Percentiles rank a stretch among this genome's conserved stretches.
Evolutionary conservation across 148 eudicot genomes (phyloP).

Genomic region (Oxyria digyna): DNA sequence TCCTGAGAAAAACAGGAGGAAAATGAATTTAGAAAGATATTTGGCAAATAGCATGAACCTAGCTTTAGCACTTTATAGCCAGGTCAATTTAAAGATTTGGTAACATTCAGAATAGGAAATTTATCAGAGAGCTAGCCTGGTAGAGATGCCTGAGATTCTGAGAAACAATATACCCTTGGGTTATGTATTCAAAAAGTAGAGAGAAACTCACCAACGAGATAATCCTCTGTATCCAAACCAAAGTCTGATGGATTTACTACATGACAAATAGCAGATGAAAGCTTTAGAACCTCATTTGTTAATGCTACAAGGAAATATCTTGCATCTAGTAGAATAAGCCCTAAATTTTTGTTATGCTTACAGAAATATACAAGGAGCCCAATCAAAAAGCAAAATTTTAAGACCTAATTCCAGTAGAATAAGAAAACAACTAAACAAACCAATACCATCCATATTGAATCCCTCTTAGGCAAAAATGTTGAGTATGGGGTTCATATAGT

Average conservation of each 20-base stretch:
- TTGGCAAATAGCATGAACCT: neutral
- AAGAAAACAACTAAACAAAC: neutral
- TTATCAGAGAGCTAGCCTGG: neutral
- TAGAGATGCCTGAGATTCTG: neutral
- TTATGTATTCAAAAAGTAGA: neutral
- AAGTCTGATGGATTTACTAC: constrained; percentile 71
- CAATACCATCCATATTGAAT: neutral
- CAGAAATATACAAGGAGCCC: neutral
- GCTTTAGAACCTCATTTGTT: neutral
- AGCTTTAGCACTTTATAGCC: neutral
- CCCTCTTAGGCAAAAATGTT: neutral
- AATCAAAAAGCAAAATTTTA: neutral
- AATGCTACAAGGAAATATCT: neutral
- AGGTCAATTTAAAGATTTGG: neutral
- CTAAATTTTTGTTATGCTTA: neutral
- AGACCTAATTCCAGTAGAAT: neutral
- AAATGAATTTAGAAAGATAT: neutral
- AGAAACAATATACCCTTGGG: too few species aligned
- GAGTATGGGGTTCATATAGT: too few species aligned
- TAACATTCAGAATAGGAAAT: neutral
- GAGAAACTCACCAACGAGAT: constrained; percentile 76
- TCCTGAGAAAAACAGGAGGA: neutral
- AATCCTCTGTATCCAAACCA: constrained; percentile 86
- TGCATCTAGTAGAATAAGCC: neutral
- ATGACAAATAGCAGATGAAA: constrained; percentile 8